Conservation (phyloP, 2,329 filamentous ascomycete genomes). For the Colletotrichum salicis region DNA sequence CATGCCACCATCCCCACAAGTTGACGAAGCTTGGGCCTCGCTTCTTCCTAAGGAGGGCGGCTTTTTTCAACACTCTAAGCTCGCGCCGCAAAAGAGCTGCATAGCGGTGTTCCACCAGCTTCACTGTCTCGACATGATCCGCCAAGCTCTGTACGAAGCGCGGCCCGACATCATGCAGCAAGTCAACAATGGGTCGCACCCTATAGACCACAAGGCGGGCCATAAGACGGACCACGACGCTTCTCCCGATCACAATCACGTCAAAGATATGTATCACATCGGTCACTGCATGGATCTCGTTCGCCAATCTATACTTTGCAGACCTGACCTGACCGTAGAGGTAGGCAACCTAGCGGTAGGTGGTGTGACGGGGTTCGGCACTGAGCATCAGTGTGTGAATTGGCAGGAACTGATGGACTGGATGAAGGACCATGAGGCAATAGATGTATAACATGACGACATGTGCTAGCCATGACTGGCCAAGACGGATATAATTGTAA, state of each 20-base stretch:
- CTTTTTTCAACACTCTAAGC: not conserved
- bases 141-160: conserved; percentile 11
- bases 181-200: not conserved
- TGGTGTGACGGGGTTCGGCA: conserved; percentile 13
- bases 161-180: not conserved
- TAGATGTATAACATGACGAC: not conserved
- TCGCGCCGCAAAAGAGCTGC: conserved; percentile 6
- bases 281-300: conserved; percentile 18
- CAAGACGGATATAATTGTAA: too few species aligned
- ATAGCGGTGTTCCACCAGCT: conserved; percentile 37
- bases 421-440: not conserved
- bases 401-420: conserved; percentile 7
- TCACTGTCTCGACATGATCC: conserved; percentile 39
- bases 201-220: not conserved
- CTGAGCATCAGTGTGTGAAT: conserved; percentile 9
- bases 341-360: not conserved
- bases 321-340: conserved; percentile 11
- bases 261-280: conserved; percentile 3
- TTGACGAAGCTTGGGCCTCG: conserved; percentile 6
- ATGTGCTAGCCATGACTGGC: too few species aligned
- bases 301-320: conserved; percentile 5
- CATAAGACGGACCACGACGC: not conserved
- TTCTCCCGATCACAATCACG: not conserved
- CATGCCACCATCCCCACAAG: not conserved
- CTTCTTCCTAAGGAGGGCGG: conserved; percentile 2